These are phyloP conservation scores for Cyberlindnera misumaiensis DNA, from an alignment of 805 yeast genomes.

Conservation along the genomic window DNA sequence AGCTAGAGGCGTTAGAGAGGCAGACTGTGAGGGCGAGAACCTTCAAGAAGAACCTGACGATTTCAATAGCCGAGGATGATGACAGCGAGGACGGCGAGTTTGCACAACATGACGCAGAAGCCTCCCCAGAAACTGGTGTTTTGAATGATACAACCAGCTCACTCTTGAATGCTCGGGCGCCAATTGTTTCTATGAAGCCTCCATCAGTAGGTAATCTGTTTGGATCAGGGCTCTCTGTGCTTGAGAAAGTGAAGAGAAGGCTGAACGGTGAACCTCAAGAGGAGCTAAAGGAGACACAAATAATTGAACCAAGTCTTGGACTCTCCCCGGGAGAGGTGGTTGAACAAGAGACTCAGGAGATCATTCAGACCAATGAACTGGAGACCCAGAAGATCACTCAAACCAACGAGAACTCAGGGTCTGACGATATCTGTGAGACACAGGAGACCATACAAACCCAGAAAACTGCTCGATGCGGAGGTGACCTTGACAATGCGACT, in stretches of 20 bases:
- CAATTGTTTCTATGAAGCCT: not conserved
- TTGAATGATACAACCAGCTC: too few species aligned
- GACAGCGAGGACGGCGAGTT: not conserved
- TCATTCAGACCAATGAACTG: too few species aligned
- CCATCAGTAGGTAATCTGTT: constrained; percentile 2
- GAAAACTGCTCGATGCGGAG: too few species aligned
- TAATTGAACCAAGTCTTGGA: too few species aligned
- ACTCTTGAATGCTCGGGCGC: too few species aligned
- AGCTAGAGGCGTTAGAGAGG: constrained; percentile 12
- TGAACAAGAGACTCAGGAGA: too few species aligned
- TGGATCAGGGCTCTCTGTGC: constrained; percentile 5
- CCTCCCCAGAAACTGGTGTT: too few species aligned
- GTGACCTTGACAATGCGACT: too few species aligned
- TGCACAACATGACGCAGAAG: not conserved
- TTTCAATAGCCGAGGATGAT: constrained; percentile 2
- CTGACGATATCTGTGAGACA: not conserved
- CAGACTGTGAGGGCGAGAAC: constrained; percentile 13
- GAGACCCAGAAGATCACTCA: too few species aligned
- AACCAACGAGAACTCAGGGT: too few species aligned
- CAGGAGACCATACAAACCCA: too few species aligned
- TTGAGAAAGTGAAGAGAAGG: constrained; percentile 15
- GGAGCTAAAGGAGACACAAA: not conserved
- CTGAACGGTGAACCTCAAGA: constrained; percentile 11
- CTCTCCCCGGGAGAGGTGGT: too few species aligned
- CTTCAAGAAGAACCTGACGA: constrained; percentile 15